phyloP scores from a whole-genome alignment of 805 yeast genomes.

The Barnettozyma siamensis region DNA sequence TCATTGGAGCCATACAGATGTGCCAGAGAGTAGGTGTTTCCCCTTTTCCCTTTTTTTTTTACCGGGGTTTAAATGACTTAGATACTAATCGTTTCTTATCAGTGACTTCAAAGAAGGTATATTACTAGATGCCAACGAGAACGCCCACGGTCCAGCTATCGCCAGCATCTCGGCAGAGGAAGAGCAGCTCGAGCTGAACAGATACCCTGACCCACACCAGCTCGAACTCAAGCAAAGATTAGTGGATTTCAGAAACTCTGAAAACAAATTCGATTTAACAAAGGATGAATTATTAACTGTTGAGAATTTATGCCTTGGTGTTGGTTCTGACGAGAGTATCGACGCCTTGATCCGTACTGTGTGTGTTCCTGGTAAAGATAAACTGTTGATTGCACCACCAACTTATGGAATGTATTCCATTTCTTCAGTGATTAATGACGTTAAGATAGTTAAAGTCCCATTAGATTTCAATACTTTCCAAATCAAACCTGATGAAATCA shows the following conservation, averaged over 20 bases:
- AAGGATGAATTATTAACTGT: conserved; percentile 36
- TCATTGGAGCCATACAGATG: conserved; percentile 88
- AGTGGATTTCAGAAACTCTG: conserved; percentile 62
- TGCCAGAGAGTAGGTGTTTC: conserved; percentile 67
- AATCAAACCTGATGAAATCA: conserved; percentile 50
- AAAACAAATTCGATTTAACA: conserved; percentile 25
- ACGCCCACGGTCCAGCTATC: conserved; percentile 85
- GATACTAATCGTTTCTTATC: not conserved
- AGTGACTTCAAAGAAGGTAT: conserved; percentile 82
- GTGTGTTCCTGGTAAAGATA: conserved; percentile 78
- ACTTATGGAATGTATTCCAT: conserved; percentile 97
- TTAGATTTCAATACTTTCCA: conserved; percentile 62
- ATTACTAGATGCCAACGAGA: conserved; percentile 92
- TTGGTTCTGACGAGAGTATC: conserved; percentile 95
- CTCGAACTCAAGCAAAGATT: conserved; percentile 64
- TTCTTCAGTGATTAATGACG: conserved; percentile 86
- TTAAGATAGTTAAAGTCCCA: conserved; percentile 70
- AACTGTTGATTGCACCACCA: conserved; percentile 84
- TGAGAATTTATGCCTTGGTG: conserved; percentile 84
- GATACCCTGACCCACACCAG: conserved; percentile 98
- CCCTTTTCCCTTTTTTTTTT: not conserved
- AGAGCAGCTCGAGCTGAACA: conserved; percentile 53
- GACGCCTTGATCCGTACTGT: conserved; percentile 83
- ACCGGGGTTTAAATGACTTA: not conserved
- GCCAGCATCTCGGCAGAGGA: conserved; percentile 40